phyloP scores from a whole-genome alignment of 768 basidiomycete species.

The Kwoniella newhampshirensis region DNA sequence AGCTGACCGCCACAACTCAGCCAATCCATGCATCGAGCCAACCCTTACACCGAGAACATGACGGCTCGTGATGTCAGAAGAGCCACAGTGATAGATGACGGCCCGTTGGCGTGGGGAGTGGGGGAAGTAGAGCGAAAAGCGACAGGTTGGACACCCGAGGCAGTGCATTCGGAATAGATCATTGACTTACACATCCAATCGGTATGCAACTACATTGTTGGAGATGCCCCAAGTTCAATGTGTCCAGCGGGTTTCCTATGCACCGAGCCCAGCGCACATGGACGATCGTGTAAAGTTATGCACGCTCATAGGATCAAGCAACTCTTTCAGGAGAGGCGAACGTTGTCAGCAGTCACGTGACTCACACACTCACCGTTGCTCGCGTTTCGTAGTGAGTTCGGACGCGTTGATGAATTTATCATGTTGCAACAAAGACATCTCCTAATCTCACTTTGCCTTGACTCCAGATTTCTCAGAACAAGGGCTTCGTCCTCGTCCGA shows the following conservation, averaged over 20 bases:
- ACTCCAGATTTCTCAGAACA: no score
- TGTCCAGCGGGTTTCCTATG: no score
- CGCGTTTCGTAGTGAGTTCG: not conserved
- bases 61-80: not conserved
- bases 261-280: no score
- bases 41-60: not conserved
- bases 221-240: no score
- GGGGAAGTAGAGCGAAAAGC: conserved; percentile 9
- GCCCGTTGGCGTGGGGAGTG: not conserved
- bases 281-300: no score
- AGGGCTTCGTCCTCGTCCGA: no score
- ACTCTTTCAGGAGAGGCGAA: no score
- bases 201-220: no score
- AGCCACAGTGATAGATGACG: not conserved
- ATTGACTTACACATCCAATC: no score
- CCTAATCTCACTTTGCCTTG: not conserved
- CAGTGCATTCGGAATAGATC: no score
- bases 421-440: not conserved
- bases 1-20: not conserved
- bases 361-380: not conserved
- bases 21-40: conserved; percentile 3
- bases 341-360: not conserved
- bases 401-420: not conserved
- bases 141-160: conserved; percentile 13
- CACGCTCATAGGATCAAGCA: no score